Evolutionary conservation across 345 rosid genomes (phyloP).

Genomic region (Citrus hindsii): DNA sequence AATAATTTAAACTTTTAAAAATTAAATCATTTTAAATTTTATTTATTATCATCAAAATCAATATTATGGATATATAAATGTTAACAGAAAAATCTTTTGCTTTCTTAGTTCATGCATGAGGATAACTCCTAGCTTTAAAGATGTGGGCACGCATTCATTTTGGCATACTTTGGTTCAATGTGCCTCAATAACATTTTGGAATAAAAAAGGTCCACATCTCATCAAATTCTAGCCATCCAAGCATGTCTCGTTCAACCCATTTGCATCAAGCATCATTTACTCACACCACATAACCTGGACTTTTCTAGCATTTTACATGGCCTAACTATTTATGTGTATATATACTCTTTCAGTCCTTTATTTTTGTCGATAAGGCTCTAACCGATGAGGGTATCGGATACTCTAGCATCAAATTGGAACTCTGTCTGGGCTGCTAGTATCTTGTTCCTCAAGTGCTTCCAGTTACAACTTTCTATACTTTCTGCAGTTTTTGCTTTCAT

Average conservation of each 20-base stretch:
- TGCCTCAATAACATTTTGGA: neutral
- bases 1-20: no score
- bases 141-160: neutral
- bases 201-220: neutral
- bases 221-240: no score
- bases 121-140: neutral
- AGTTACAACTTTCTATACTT: conserved; percentile 11
- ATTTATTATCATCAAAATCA: no score
- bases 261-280: neutral
- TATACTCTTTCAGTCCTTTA: neutral
- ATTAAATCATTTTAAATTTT: no score
- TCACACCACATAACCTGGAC: neutral
- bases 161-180: neutral
- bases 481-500: conserved; percentile 16
- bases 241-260: neutral
- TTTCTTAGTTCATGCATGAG: neutral
- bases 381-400: conserved; percentile 26
- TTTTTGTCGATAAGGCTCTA: neutral
- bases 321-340: neutral
- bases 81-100: neutral
- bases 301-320: neutral
- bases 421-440: conserved; percentile 12
- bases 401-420: conserved; percentile 20
- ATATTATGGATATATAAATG: no score
- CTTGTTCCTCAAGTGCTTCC: conserved; percentile 20